Percentiles rank a stretch among this genome's conserved stretches.
Evolutionary conservation across 805 yeast species (phyloP).

Genomic region (Ogataea angusta): DNA sequence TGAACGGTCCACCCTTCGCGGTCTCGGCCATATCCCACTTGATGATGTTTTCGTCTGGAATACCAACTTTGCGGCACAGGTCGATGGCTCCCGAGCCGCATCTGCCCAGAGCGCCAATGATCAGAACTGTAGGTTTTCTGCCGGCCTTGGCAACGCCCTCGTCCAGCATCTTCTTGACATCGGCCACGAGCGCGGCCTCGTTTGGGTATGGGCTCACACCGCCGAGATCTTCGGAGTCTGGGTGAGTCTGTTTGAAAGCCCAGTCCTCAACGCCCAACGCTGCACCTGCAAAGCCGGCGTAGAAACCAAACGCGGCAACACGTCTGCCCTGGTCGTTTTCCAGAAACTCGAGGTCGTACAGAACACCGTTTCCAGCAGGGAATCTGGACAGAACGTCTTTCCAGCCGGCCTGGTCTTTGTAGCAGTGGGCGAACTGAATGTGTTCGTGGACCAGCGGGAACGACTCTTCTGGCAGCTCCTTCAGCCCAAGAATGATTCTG

Average conservation of each 20-base stretch:
- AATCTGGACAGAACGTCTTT: constrained; percentile 82
- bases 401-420: constrained; percentile 98
- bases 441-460: constrained; percentile 96
- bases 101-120: constrained; percentile 97
- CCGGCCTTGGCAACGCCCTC: constrained; percentile 59
- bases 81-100: constrained; percentile 98
- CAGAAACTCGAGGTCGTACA: constrained; percentile 92
- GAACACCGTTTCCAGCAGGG: constrained; percentile 85
- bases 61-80: constrained; percentile 74
- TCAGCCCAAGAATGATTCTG: constrained; percentile 86
- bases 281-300: constrained; percentile 99
- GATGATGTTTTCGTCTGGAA: constrained; percentile 77
- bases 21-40: constrained; percentile 99
- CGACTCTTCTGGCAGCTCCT: constrained; percentile 89
- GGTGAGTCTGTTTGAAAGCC: constrained; percentile 82
- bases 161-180: constrained; percentile 58
- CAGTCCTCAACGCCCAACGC: constrained; percentile 93
- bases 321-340: constrained; percentile 95
- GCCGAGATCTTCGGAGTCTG: constrained; percentile 65
- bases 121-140: constrained; percentile 70
- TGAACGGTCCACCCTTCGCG: constrained; percentile 94
- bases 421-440: constrained; percentile 98
- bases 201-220: constrained; percentile 80
- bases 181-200: constrained; percentile 70
- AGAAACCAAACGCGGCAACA: constrained; percentile 99